These are phyloP conservation scores for Ceratobasidium sp. DNA, from an alignment of 1,284 basidiomycete genomes.

Conservation along the genomic window DNA sequence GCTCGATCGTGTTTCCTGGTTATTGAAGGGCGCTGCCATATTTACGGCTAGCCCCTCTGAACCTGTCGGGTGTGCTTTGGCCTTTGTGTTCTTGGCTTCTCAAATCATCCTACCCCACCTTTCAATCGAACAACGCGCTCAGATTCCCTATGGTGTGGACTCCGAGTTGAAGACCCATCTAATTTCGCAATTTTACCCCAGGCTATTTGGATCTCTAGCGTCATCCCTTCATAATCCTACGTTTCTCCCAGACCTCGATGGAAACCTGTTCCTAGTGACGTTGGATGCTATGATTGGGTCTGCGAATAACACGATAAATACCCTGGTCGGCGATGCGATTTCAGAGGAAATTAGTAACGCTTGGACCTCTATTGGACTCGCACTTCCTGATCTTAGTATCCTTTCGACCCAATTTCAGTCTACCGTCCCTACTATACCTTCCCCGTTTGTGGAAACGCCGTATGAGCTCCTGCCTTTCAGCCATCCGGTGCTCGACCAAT, in stretches of 20 bases:
- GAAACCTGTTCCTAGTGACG: constrained; percentile 59
- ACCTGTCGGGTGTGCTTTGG: constrained; percentile 43
- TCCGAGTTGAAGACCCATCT: constrained; percentile 51
- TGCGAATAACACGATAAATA: constrained; percentile 11
- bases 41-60: constrained; percentile 35
- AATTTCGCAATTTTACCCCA: constrained; percentile 54
- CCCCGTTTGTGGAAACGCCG: background rate
- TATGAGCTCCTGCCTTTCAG: constrained; percentile 59
- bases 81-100: constrained; percentile 57
- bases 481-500: constrained; percentile 60
- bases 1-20: background rate
- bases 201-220: constrained; percentile 52
- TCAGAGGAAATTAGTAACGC: constrained; percentile 48
- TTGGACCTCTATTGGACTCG: constrained; percentile 48
- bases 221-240: constrained; percentile 52
- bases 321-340: constrained; percentile 52
- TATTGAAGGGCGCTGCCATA: background rate
- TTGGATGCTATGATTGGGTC: constrained; percentile 51
- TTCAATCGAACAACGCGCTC: constrained; percentile 57
- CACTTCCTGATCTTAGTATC: constrained; percentile 48
- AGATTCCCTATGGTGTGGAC: constrained; percentile 50
- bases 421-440: background rate
- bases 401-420: constrained; percentile 45
- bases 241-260: constrained; percentile 55
- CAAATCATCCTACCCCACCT: constrained; percentile 56